These are phyloP conservation scores for Mortierella sp. DNA, from an alignment of 371 early-diverging fungal species.

Conservation along the genomic window DNA sequence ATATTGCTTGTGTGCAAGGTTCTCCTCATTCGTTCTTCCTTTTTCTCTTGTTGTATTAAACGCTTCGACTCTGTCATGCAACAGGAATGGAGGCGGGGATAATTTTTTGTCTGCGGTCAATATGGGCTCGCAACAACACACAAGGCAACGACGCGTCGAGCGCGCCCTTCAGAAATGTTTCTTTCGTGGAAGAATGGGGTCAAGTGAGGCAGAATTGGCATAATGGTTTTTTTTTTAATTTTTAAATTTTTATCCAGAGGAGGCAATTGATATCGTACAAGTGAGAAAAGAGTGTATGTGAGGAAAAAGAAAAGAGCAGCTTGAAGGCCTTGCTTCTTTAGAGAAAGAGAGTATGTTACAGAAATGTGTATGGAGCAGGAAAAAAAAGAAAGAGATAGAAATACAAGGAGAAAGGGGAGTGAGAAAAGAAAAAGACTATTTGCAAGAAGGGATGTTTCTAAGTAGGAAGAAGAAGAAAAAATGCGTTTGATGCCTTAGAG, in stretches of 20 bases:
- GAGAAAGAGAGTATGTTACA: background rate
- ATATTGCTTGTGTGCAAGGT: too few species aligned
- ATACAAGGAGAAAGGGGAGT: background rate
- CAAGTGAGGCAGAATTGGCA: background rate
- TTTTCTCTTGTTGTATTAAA: too few species aligned
- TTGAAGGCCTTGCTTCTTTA: background rate
- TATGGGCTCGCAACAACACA: too few species aligned
- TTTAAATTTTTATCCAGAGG: background rate
- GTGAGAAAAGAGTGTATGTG: background rate
- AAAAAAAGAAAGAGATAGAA: background rate
- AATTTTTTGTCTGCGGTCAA: too few species aligned
- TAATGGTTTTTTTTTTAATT: background rate
- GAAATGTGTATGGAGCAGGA: background rate
- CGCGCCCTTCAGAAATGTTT: too few species aligned
- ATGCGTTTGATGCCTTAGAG: constrained; percentile 31
- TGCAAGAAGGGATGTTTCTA: background rate
- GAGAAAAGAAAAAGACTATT: background rate
- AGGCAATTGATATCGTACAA: constrained; percentile 6
- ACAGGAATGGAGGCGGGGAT: too few species aligned
- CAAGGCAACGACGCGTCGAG: too few species aligned
- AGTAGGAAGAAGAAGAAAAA: background rate
- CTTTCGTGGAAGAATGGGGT: background rate
- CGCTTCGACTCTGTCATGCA: too few species aligned
- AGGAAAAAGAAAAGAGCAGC: background rate
- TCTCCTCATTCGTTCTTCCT: too few species aligned